Base-by-base conservation (phyloP, 345 rosid species). In the Fremontodendron californicum region DNA sequence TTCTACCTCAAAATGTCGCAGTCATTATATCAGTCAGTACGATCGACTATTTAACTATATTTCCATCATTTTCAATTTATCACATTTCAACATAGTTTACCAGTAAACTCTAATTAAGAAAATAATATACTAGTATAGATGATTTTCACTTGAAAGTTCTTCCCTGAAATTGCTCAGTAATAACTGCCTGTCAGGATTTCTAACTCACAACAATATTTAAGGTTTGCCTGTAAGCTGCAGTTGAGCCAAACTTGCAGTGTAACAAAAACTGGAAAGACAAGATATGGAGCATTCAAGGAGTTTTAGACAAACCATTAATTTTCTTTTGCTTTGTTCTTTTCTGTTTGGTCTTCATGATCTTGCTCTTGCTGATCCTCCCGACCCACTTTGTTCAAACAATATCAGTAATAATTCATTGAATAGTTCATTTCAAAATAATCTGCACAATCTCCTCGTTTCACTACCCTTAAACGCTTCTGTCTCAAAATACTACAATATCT, bases 341-440 rank as follows among this genome's bases (percentile, higher is more conserved):
- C 9, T 66, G 19, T 66, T 66, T 27, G 27, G 71, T 40, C 49
- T 40, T 66, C 48, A 11, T 35, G 27, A 37, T 77, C 70, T 54
- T 51, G 61, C 77, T 60, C 23, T 4, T 68, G 77, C 81, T 23
- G 83, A 82, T 78, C 77, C 78, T 64, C 69, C 69, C 27, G 19
- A 35, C 40, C 25, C 25, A 35, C 45, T 66, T 66, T 66, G 71
- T 66, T 66, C 71, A 66, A 40, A 66, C 49, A 66, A 40, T 39
- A 39, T 18, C 7, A 23, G 23, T 43, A 69, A 37, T 27, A 35
- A 60, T 78, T 13, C 42, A 74, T 9, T 15, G 11, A 48, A 35
- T 46, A 49, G 9, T 55, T 31, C 43, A 55, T 81, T 79, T 51
- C 1, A 63, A 10, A 54, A 9, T 12, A 83, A 70, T 52, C 75